Percentiles rank a stretch among this genome's conserved stretches.
These are phyloP conservation scores for Lupinus albus DNA, from an alignment of 306 rosid genomes.

Conservation along the genomic window DNA sequence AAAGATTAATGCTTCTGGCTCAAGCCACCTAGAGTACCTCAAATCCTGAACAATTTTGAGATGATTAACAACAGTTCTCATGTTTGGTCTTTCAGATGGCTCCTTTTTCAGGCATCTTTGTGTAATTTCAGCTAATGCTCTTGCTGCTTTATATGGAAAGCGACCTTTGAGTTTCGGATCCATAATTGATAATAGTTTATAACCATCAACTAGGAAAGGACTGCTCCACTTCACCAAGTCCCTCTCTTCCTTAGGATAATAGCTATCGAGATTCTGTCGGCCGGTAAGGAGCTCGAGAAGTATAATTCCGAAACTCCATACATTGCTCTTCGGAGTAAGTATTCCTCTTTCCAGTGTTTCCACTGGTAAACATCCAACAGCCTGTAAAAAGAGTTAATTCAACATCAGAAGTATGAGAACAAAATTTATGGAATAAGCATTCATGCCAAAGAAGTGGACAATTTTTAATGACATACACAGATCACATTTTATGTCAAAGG, in stretches of 20 bases:
- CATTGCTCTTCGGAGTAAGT: conserved; percentile 67
- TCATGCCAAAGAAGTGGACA: no score
- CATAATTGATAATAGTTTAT: conserved; percentile 63
- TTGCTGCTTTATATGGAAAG: conserved; percentile 71
- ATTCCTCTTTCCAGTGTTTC: conserved; percentile 85
- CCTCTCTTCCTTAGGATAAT: conserved; percentile 70
- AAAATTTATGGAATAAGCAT: conserved; percentile 2
- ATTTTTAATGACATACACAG: not conserved
- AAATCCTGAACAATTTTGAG: conserved; percentile 68
- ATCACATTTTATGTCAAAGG: conserved; percentile 5
- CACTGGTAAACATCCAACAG: conserved; percentile 65
- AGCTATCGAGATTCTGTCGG: conserved; percentile 67
- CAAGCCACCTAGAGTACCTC: conserved; percentile 66
- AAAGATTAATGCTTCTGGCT: conserved; percentile 51
- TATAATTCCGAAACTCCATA: conserved; percentile 64
- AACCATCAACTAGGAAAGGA: conserved; percentile 70
- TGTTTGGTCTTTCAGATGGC: conserved; percentile 86
- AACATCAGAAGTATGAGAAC: conserved; percentile 12
- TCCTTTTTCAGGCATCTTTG: conserved; percentile 82
- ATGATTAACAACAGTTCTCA: conserved; percentile 69
- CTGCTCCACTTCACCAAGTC: conserved; percentile 84
- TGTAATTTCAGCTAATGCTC: conserved; percentile 70
- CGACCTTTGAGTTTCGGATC: conserved; percentile 78
- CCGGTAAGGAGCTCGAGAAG: conserved; percentile 91
- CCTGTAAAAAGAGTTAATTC: conserved; percentile 51